phyloP scores from a whole-genome alignment of 148 eudicot species.

The Pouteria glomerata region DNA sequence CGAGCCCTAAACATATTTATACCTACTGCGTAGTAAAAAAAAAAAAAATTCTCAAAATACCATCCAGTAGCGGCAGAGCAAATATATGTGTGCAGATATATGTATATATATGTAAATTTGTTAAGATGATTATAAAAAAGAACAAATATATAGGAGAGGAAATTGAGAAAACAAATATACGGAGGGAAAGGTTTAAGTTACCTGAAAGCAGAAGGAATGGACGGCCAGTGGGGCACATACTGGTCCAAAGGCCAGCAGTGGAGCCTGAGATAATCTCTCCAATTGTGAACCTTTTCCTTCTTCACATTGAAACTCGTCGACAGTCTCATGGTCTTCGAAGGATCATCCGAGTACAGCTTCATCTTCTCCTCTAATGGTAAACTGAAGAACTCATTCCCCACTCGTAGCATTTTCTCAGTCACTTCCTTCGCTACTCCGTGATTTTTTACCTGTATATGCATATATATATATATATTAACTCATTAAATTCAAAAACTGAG shows the following conservation, averaged over 20 bases:
- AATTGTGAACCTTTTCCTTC: slow-evolving; percentile 76
- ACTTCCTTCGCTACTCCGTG: slow-evolving; percentile 55
- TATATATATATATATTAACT: too few species aligned
- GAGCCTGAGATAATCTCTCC: slow-evolving; percentile 90
- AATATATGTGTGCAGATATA: too few species aligned
- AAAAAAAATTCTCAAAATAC: too few species aligned
- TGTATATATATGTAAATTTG: too few species aligned
- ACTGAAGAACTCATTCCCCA: slow-evolving; percentile 56
- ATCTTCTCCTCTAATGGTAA: slow-evolving; percentile 78
- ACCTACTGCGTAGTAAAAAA: too few species aligned
- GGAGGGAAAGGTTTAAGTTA: slow-evolving; percentile 18
- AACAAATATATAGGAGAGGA: too few species aligned
- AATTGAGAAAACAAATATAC: too few species aligned
- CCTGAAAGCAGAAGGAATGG: slow-evolving; percentile 77
- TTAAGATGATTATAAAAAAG: too few species aligned
- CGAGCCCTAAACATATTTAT: too few species aligned
- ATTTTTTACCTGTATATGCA: slow-evolving; percentile 51
- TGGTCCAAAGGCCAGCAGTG: slow-evolving; percentile 81
- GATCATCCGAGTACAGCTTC: slow-evolving; percentile 85
- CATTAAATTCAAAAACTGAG: not conserved
- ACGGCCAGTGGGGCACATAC: slow-evolving; percentile 70
- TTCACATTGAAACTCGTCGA: slow-evolving; percentile 80
- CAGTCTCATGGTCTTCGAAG: slow-evolving; percentile 62
- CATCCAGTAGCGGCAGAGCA: too few species aligned
- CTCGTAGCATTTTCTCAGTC: slow-evolving; percentile 41